phyloP scores from a whole-genome alignment of 2,329 filamentous ascomycete genomes.

The Claviceps africana region DNA sequence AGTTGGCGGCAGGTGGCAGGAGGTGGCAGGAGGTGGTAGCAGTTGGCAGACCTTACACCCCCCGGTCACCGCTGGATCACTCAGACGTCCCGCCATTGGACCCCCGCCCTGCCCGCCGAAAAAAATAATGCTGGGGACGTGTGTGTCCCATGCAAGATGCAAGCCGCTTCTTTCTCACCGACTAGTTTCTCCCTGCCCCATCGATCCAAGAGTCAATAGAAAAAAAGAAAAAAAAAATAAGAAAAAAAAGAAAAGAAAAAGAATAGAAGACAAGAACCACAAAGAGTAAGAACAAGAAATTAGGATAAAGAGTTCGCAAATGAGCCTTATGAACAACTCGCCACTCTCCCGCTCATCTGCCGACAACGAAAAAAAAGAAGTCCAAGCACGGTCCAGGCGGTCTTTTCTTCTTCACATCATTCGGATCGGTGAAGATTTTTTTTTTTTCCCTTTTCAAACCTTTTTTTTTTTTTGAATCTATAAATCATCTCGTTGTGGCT shows the following conservation, averaged over 20 bases:
- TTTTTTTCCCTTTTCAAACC: too few species aligned
- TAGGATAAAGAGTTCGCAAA: not conserved
- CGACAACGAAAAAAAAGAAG: not conserved
- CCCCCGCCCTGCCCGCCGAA: constrained; percentile 6
- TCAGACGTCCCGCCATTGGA: constrained; percentile 8
- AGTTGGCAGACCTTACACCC: not conserved
- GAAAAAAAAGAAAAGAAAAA: constrained; percentile 1
- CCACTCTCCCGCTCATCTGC: not conserved
- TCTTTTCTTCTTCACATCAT: not conserved
- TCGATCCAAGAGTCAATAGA: not conserved
- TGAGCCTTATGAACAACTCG: not conserved
- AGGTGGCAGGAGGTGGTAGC: not conserved
- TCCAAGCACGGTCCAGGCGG: not conserved
- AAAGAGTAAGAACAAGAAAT: not conserved
- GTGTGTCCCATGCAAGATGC: constrained; percentile 5
- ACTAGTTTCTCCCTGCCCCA: not conserved
- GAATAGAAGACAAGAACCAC: not conserved
- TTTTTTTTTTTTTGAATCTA: not conserved
- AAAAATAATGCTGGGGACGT: not conserved
- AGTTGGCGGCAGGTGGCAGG: not conserved
- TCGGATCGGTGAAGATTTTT: constrained; percentile 1
- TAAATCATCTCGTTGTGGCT: not conserved
- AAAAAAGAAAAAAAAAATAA: not conserved
- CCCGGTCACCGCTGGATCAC: constrained; percentile 11
- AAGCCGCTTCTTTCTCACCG: constrained; percentile 6